These are phyloP conservation scores for Arxiozyma slooffiae DNA, from an alignment of 1,139 yeast genomes.

Conservation along the genomic window DNA sequence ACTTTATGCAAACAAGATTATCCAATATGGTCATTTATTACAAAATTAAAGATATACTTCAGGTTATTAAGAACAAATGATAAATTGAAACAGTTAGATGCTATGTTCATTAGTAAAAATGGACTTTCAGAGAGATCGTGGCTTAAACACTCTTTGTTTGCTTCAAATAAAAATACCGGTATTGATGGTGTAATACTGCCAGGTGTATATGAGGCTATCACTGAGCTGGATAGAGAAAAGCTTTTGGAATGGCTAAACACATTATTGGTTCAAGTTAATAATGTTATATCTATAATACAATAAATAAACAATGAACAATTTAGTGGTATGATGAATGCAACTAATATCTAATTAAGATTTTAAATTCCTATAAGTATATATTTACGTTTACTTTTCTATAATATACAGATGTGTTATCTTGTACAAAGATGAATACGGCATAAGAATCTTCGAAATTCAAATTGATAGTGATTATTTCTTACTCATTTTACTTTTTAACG, in stretches of 20 bases:
- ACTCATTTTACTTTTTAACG: background rate
- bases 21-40: constrained; percentile 59
- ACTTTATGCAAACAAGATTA: constrained; percentile 46
- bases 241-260: constrained; percentile 24
- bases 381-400: too few relatives aligned
- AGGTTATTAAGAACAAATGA: constrained; percentile 47
- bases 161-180: constrained; percentile 33
- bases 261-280: constrained; percentile 19
- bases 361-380: too few relatives aligned
- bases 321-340: background rate
- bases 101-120: constrained; percentile 28
- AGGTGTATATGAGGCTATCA: constrained; percentile 34
- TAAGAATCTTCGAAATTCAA: background rate
- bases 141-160: constrained; percentile 38
- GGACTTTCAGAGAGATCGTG: constrained; percentile 33
- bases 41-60: constrained; percentile 49
- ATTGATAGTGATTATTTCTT: background rate
- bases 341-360: background rate
- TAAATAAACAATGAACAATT: background rate
- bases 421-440: too few relatives aligned
- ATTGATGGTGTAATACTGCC: constrained; percentile 32
- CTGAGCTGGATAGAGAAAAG: constrained; percentile 26
- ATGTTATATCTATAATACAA: constrained; percentile 11
- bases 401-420: too few relatives aligned
- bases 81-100: constrained; percentile 45